A percentile compares a stretch with the other conserved stretches of the same genome.
phyloP scores from a whole-genome alignment of 176 grass and related monocot genomes.

The Triticum aestivum region IWGSC_CS_RefSeq_v2.1 NC_057812.1:182160754-182161253 shows the following conservation, averaged over 20 bases:
- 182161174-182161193: slow-evolving; percentile 3
- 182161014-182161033: too few species aligned
- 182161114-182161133: neutral
- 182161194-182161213: slow-evolving; percentile 16
- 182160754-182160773: too few species aligned
- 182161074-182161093: neutral
- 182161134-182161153: neutral
- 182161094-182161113: neutral
- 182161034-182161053: neutral
- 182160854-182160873: neutral
- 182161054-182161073: too few species aligned
- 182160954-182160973: too few species aligned
- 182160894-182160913: neutral
- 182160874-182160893: too few species aligned
- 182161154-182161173: neutral
- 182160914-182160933: neutral
- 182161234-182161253: neutral
- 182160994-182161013: too few species aligned
- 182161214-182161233: neutral
- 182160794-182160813: too few species aligned
- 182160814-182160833: too few species aligned
- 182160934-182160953: too few species aligned
- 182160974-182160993: too few species aligned
- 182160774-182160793: too few species aligned
- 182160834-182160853: too few species aligned